Conservation (phyloP, 2,329 filamentous ascomycete genomes). For the Calonectria honghensis region DNA sequence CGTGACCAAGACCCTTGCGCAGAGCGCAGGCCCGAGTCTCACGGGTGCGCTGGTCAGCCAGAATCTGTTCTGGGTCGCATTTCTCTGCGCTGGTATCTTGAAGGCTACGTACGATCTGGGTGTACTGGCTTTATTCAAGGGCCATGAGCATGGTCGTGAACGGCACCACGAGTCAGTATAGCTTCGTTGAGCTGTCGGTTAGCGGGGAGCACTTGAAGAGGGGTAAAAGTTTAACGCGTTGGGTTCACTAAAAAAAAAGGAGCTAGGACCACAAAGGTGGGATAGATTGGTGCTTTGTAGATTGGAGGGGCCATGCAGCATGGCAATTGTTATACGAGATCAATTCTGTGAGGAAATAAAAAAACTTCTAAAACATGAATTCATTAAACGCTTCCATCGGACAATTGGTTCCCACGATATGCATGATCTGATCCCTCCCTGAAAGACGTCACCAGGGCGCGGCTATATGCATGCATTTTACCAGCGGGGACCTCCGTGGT, state of each 20-base stretch:
- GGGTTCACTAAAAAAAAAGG: not conserved
- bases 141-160: constrained; percentile 28
- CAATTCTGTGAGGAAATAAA: constrained; percentile 9
- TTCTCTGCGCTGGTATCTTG: constrained; percentile 28
- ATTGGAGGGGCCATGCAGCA: constrained; percentile 5
- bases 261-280: not conserved
- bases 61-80: constrained; percentile 33
- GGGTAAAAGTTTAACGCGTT: not conserved
- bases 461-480: not conserved
- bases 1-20: constrained; percentile 31
- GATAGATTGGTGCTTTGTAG: not conserved
- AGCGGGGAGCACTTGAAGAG: not conserved
- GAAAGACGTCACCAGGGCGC: constrained; percentile 24
- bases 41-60: constrained; percentile 23
- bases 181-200: not conserved
- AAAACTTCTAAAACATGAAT: not conserved
- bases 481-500: constrained; percentile 29
- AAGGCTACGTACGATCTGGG: constrained; percentile 30
- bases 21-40: constrained; percentile 27
- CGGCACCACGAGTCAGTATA: constrained; percentile 18
- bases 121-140: constrained; percentile 28
- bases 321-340: constrained; percentile 15
- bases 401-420: not conserved
- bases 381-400: constrained; percentile 10
- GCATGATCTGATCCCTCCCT: constrained; percentile 16